A percentile compares a stretch with the other conserved stretches of the same genome.
These are phyloP conservation scores for Aphanoascus verrucosus DNA, from an alignment of 2,329 filamentous ascomycete species.

Conservation along the genomic window DNA sequence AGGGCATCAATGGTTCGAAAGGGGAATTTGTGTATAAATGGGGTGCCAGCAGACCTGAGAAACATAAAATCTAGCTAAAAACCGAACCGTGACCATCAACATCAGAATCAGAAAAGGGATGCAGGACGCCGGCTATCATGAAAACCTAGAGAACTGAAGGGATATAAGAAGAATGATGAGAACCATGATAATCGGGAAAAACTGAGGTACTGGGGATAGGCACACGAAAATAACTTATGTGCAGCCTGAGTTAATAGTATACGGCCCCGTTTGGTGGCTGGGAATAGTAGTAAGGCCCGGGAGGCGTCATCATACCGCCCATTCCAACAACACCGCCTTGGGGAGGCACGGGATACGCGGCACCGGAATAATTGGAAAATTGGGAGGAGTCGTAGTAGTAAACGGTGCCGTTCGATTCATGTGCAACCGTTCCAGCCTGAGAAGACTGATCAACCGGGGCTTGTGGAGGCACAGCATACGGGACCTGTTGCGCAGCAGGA, in stretches of 20 bases:
- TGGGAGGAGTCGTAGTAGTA: constrained; percentile 86
- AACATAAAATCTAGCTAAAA: constrained; percentile 9
- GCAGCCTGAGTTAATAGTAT: constrained; percentile 46
- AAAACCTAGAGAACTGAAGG: not conserved
- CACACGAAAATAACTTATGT: not conserved
- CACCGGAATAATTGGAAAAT: constrained; percentile 43
- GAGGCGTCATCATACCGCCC: constrained; percentile 66
- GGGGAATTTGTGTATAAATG: constrained; percentile 5
- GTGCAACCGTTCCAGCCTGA: constrained; percentile 54
- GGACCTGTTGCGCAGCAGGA: constrained; percentile 31
- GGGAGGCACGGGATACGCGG: constrained; percentile 46
- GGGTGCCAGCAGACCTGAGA: constrained; percentile 3
- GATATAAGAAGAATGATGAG: not conserved
- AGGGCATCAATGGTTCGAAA: constrained; percentile 3
- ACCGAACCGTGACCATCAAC: not conserved
- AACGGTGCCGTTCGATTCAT: constrained; percentile 91
- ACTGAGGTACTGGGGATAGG: not conserved
- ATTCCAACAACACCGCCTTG: constrained; percentile 53
- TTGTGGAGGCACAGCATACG: constrained; percentile 19
- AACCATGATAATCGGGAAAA: not conserved
- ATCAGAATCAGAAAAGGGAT: not conserved
- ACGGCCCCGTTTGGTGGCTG: constrained; percentile 40
- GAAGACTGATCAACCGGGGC: constrained; percentile 30
- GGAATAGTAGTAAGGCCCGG: constrained; percentile 47
- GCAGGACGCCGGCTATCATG: constrained; percentile 8